Base-by-base conservation (phyloP, 164 flowering plant genomes). In the Piper betle region DNA sequence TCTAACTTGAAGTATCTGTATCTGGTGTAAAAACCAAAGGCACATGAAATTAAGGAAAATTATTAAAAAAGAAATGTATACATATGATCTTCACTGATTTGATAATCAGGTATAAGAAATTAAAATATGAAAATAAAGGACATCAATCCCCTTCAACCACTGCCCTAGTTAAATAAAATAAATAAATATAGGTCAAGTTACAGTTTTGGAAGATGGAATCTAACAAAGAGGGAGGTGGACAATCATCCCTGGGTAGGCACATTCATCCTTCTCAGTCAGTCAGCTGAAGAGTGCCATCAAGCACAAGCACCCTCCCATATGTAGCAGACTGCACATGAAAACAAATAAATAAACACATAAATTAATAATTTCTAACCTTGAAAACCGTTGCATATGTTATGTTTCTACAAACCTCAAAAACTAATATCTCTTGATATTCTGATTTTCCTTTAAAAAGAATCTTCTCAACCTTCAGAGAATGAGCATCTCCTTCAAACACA, bases 161-260 rank as follows among this genome's bases (percentile, higher is more conserved):
- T 3, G 1, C 12, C 12, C 12, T 3, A 43, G 12, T 8, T 43
- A 43, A 43, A 8, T 3, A 8, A 8, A 43, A 3, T 43, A 43
- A 10, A 3, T 8, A 15, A 43, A 43, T 4, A 43, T 3, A 8
- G 50, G 50, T 43, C 50, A 43, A 39, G 50, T 58, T 83, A 92
- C 98, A 64, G 55, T 86, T 75, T 84, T 87, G 19, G 98, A 97
- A 46, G 89, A 85, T 63, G 79, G 73, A 69, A 92, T 83, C 6
- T 97, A 93, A 78, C 98, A 93, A 67, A 93, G 92, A 12, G 98
- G 98, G 60, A 93, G 88, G 75, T 93, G 98, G 48, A 86, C 71
- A 61, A 93, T 93, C 98, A 93, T 93, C 80, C 90, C 98, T 74
- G 87, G 98, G 73, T 93, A 93, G 13, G 96, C 97, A 71, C 90